Conservation (phyloP, 129 eudicot species). For the Tagetes erecta region DNA sequence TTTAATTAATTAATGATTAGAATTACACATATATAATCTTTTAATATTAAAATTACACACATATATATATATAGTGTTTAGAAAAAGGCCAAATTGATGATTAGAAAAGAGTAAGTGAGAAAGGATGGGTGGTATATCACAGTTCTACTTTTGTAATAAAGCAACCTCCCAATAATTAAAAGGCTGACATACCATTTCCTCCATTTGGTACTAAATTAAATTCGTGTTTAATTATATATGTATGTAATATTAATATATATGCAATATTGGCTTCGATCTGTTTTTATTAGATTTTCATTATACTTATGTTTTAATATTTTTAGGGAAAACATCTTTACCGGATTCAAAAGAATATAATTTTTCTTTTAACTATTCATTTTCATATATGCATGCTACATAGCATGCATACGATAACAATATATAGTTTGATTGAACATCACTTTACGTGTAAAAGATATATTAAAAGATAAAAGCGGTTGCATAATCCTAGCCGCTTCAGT, state of each 20-base stretch:
- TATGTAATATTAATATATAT: neutral
- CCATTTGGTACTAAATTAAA: slow-evolving; percentile 23
- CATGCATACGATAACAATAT: too few species aligned
- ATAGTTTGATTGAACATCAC: too few species aligned
- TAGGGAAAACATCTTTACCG: neutral
- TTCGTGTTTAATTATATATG: neutral
- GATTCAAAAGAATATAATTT: neutral
- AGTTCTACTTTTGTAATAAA: slow-evolving; percentile 34
- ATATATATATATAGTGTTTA: neutral
- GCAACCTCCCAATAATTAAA: slow-evolving; percentile 27
- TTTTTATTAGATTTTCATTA: neutral
- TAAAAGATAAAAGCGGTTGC: too few species aligned
- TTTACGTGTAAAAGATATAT: too few species aligned
- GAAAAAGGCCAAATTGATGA: slow-evolving; percentile 17
- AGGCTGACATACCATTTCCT: slow-evolving; percentile 30
- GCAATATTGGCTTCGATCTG: neutral
- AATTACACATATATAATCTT: neutral
- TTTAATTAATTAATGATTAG: too few species aligned
- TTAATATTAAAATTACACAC: neutral
- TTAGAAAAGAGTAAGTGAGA: slow-evolving; percentile 24
- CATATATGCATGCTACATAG: too few species aligned
- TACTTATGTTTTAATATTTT: neutral
- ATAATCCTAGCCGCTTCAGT: too few species aligned
- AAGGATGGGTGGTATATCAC: slow-evolving; percentile 37
- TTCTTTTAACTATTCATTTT: too few species aligned